A percentile compares a stretch with the other conserved stretches of the same genome.
phyloP scores from a whole-genome alignment of 1,284 basidiomycete genomes.

The Rhodotorula sp. region DNA sequence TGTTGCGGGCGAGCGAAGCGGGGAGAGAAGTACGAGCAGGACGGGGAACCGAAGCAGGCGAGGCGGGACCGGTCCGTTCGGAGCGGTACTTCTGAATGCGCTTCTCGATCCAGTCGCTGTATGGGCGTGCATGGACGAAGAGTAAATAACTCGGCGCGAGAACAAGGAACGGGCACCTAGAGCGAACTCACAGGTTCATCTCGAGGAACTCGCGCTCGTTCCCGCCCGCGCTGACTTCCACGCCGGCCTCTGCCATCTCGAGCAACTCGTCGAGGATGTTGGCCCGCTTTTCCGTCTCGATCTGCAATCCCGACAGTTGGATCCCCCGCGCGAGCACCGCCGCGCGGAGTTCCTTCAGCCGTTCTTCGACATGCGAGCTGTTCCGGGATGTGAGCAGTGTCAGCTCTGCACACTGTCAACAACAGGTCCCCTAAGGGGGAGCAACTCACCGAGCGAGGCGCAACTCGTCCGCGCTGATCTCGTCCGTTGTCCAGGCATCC shows the following conservation, averaged over 20 bases:
- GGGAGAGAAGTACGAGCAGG: neutral
- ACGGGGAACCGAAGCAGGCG: neutral
- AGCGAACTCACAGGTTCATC: conserved; percentile 14
- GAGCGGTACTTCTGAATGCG: conserved; percentile 8
- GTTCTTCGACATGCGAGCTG: conserved; percentile 26
- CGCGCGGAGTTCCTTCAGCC: conserved; percentile 12
- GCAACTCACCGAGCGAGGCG: conserved; percentile 13
- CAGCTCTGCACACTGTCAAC: too few species aligned
- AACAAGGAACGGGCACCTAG: too few species aligned
- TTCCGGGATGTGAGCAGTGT: too few species aligned
- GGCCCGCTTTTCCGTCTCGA: conserved; percentile 19
- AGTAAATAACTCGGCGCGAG: neutral
- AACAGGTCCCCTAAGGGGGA: too few species aligned
- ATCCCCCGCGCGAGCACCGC: neutral
- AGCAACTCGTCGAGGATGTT: conserved; percentile 18
- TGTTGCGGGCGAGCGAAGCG: neutral
- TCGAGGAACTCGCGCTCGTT: conserved; percentile 22
- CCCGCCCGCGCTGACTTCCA: conserved; percentile 12
- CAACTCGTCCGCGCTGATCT: conserved; percentile 21
- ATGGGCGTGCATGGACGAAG: accelerated
- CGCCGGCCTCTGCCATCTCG: conserved; percentile 16
- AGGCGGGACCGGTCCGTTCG: neutral
- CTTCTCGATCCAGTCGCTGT: conserved; percentile 13
- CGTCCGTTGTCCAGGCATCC: neutral
- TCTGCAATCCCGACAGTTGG: conserved; percentile 7